Conservation (phyloP, 371 early-diverging fungal species). For the Mucor piriformis region DNA sequence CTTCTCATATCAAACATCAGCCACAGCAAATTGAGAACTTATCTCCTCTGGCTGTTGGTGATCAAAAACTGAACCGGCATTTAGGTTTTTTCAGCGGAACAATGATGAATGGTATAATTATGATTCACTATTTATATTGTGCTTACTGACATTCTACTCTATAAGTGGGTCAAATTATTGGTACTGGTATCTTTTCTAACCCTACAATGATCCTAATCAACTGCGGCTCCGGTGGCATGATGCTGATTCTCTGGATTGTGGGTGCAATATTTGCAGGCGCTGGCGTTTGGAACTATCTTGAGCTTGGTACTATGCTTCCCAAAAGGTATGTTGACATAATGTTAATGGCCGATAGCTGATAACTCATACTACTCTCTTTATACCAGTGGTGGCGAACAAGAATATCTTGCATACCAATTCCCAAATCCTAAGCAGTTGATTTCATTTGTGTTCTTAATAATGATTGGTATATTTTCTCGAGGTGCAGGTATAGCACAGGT, state of each 20-base stretch:
- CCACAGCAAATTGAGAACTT: conserved; percentile 21
- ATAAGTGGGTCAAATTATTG: conserved; percentile 32
- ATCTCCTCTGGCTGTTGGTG: conserved; percentile 29
- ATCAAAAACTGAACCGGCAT: conserved; percentile 27
- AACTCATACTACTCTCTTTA: not conserved
- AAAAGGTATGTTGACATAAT: conserved; percentile 3
- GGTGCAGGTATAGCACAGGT: conserved; percentile 32
- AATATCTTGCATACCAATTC: conserved; percentile 29
- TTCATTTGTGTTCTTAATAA: conserved; percentile 29
- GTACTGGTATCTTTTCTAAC: conserved; percentile 44
- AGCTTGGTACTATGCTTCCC: conserved; percentile 34
- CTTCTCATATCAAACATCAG: not conserved
- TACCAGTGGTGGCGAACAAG: conserved; percentile 32
- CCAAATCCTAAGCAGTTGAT: conserved; percentile 26
- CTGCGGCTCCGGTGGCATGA: conserved; percentile 43
- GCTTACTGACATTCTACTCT: not conserved
- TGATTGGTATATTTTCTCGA: conserved; percentile 22
- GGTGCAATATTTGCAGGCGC: conserved; percentile 32
- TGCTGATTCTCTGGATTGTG: conserved; percentile 32
- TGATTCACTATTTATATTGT: too few species aligned
- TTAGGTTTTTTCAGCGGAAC: conserved; percentile 33
- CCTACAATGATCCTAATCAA: conserved; percentile 27
- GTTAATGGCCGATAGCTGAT: not conserved
- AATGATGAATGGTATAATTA: conserved; percentile 22
- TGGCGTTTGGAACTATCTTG: conserved; percentile 35